These are phyloP conservation scores for Mortierella sp. DNA, from an alignment of 371 early-diverging fungal species.

Conservation along the genomic window DNA sequence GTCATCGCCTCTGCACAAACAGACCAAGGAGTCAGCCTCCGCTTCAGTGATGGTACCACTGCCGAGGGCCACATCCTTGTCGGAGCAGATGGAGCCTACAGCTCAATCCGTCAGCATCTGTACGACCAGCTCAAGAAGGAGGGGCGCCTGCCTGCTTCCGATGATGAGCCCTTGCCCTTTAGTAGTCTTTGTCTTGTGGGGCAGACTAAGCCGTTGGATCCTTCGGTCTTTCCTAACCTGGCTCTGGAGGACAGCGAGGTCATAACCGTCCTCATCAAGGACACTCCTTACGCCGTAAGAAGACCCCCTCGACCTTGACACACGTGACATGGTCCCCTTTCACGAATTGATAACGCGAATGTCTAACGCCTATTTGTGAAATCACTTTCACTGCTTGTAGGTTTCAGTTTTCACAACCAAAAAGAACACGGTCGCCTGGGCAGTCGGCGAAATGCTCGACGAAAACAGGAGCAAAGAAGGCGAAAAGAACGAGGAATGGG, in stretches of 20 bases:
- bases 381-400: not conserved
- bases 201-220: constrained; percentile 9
- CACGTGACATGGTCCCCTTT: not conserved
- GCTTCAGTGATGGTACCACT: constrained; percentile 16
- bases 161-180: constrained; percentile 12
- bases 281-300: not conserved
- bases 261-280: not conserved
- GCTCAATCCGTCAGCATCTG: constrained; percentile 18
- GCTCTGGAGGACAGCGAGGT: not conserved
- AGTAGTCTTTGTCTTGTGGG: constrained; percentile 7
- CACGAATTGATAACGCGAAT: too few relatives aligned
- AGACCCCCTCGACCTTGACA: too few relatives aligned
- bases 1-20: constrained; percentile 14
- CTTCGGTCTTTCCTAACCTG: not conserved
- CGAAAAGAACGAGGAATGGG: constrained; percentile 17
- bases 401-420: not conserved
- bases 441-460: not conserved
- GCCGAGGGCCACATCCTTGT: constrained; percentile 32
- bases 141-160: constrained; percentile 8
- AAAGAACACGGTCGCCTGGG: not conserved
- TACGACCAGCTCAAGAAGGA: constrained; percentile 12
- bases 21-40: constrained; percentile 12
- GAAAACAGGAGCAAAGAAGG: not conserved
- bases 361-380: too few relatives aligned
- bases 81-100: constrained; percentile 37